Percentiles rank a stretch among this genome's conserved stretches.
Evolutionary conservation across 257 asterid genomes (phyloP).

Genomic region (Voacanga thouarsii): DNA sequence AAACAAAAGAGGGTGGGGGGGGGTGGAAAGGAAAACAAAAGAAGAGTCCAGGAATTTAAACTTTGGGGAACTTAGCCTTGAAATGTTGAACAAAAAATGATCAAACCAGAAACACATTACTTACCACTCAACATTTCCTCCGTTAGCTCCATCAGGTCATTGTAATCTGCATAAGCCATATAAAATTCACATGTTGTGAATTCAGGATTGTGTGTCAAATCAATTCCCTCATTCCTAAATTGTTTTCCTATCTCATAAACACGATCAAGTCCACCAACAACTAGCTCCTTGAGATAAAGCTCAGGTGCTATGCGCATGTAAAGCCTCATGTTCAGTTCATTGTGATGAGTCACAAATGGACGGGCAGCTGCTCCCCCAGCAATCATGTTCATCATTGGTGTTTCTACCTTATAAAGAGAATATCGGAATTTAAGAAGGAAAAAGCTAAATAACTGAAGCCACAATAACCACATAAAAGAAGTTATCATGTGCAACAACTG

Average conservation of each 20-base stretch:
- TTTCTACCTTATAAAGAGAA: slow-evolving; percentile 56
- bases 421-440: neutral
- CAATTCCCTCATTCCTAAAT: slow-evolving; percentile 91
- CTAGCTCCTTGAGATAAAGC: slow-evolving; percentile 72
- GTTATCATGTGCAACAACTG: neutral
- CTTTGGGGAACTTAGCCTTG: neutral
- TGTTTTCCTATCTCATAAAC: slow-evolving; percentile 94
- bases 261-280: slow-evolving; percentile 91
- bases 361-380: slow-evolving; percentile 94
- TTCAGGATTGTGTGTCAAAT: slow-evolving; percentile 90
- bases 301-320: slow-evolving; percentile 93
- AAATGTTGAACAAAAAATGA: neutral
- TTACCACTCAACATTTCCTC: slow-evolving; percentile 70
- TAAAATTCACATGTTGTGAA: slow-evolving; percentile 92
- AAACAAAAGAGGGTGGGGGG: neutral
- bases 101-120: neutral
- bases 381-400: slow-evolving; percentile 89
- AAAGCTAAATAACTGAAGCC: neutral
- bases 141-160: slow-evolving; percentile 79
- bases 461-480: slow-evolving; percentile 7
- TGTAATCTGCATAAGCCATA: slow-evolving; percentile 88
- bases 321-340: slow-evolving; percentile 72
- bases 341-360: slow-evolving; percentile 89
- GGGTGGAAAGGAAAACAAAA: no score
- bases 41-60: neutral